Conservation (phyloP, 2,329 filamentous ascomycete species). For the Fusarium albidum region DNA sequence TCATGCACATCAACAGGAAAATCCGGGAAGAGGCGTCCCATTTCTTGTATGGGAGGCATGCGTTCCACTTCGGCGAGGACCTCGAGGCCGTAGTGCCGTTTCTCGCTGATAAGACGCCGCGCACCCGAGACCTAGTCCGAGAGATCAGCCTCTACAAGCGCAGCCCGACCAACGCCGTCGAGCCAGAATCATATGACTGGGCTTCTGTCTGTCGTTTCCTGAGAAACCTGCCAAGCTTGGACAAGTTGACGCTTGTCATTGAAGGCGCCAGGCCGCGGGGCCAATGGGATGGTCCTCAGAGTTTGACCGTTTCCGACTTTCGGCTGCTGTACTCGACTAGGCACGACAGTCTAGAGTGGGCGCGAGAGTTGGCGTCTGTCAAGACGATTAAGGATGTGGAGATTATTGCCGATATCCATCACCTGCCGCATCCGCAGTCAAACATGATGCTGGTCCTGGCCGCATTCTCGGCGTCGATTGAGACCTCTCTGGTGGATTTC, state of each 20-base stretch:
- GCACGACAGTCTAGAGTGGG: constrained; percentile 65
- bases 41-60: constrained; percentile 63
- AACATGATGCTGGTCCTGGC: constrained; percentile 65
- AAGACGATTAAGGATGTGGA: constrained; percentile 58
- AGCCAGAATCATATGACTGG: constrained; percentile 56
- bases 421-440: constrained; percentile 60
- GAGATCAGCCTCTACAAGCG: constrained; percentile 63
- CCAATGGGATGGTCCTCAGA: constrained; percentile 57
- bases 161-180: constrained; percentile 53
- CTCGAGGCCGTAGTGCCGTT: constrained; percentile 69
- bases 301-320: constrained; percentile 56
- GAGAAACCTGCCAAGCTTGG: constrained; percentile 48
- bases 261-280: constrained; percentile 63
- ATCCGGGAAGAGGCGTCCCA: constrained; percentile 64
- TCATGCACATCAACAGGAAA: constrained; percentile 56
- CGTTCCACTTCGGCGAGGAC: constrained; percentile 67
- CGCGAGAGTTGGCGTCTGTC: constrained; percentile 61
- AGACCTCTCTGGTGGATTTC: constrained; percentile 63
- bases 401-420: constrained; percentile 61
- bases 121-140: constrained; percentile 55
- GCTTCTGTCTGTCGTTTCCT: constrained; percentile 62
- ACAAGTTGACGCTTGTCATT: constrained; percentile 58
- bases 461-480: constrained; percentile 67
- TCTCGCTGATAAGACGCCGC: constrained; percentile 62
- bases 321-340: constrained; percentile 53